phyloP scores from a whole-genome alignment of 176 grass and related monocot species.

The Cymbopogon citratus region DNA sequence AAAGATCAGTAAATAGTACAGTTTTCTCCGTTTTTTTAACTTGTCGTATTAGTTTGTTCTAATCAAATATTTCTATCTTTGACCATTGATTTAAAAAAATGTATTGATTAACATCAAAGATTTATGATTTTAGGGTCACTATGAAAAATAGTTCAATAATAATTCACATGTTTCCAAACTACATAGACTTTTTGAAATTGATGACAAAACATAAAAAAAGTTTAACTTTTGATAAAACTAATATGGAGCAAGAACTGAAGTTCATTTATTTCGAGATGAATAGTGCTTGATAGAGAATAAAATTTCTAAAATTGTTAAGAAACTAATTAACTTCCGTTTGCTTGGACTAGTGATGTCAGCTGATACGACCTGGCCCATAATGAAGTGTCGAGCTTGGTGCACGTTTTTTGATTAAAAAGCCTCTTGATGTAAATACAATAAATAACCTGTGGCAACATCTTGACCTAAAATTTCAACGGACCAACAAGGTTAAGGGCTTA shows the following conservation, averaged over 20 bases:
- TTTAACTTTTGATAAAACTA: neutral
- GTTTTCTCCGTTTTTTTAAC: neutral
- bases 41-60: too few relatives aligned
- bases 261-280: neutral
- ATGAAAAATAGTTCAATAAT: too few relatives aligned
- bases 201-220: too few relatives aligned
- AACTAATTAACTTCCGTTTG: neutral
- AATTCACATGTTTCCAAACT: too few relatives aligned
- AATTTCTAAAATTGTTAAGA: neutral
- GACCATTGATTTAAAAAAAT: too few relatives aligned
- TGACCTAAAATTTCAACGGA: neutral
- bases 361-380: neutral
- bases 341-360: slow-evolving; percentile 16
- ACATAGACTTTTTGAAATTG: too few relatives aligned
- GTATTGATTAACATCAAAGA: too few relatives aligned
- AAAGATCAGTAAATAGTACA: slow-evolving; percentile 28
- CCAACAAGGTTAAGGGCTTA: neutral
- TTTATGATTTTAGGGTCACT: too few relatives aligned
- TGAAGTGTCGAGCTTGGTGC: slow-evolving; percentile 24
- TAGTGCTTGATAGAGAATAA: neutral
- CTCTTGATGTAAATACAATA: neutral
- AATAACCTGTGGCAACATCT: slow-evolving; percentile 26
- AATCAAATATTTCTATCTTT: too few relatives aligned
- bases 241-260: neutral
- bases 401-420: slow-evolving; percentile 30